These are phyloP conservation scores for Stenogyne calaminthoides DNA, from an alignment of 305 asterid species.

Conservation along the genomic window DNA sequence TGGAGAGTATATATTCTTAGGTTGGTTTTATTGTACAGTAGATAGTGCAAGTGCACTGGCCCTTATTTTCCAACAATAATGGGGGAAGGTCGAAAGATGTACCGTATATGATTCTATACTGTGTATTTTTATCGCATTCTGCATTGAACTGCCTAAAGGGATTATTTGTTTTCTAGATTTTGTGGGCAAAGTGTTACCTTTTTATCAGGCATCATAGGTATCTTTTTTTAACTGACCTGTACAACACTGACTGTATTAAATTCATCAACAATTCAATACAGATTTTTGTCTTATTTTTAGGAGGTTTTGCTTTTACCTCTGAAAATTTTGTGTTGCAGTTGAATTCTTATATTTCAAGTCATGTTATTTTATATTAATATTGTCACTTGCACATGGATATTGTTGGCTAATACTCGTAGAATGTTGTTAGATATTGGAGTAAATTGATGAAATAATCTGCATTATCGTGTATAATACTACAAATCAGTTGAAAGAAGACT, in stretches of 20 bases:
- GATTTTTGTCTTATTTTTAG: background rate
- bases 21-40: constrained; percentile 39
- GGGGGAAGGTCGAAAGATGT: constrained; percentile 29
- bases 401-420: background rate
- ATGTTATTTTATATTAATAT: background rate
- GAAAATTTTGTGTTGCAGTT: background rate
- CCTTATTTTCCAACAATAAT: constrained; percentile 41
- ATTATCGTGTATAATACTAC: no score
- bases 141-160: constrained; percentile 15
- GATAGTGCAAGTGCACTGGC: constrained; percentile 40
- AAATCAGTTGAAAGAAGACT: no score
- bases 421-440: background rate
- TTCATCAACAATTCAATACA: constrained; percentile 14
- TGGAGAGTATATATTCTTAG: constrained; percentile 38
- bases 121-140: constrained; percentile 23
- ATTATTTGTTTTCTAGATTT: background rate
- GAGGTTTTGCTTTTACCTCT: background rate
- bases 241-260: background rate
- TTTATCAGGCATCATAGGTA: background rate
- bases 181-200: background rate
- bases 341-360: background rate
- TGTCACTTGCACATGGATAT: background rate
- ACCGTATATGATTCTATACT: constrained; percentile 28
- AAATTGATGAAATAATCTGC: background rate
- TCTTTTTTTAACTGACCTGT: background rate